Evolutionary conservation across 2,329 filamentous ascomycete genomes (phyloP).

Genomic region (Seiridium unicorne): DNA sequence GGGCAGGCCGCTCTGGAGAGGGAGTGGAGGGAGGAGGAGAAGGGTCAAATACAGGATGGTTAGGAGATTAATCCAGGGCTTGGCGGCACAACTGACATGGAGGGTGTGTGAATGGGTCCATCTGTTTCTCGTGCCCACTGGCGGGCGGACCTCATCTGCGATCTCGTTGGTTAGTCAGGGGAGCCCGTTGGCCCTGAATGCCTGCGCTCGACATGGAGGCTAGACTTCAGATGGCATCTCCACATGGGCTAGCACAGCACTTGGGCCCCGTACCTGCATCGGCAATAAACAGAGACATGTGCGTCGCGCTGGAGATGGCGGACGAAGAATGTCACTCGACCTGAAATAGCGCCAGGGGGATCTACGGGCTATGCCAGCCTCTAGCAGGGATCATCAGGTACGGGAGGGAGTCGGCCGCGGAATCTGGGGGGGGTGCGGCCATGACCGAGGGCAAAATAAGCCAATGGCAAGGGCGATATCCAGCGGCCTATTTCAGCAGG

Average conservation of each 20-base stretch:
- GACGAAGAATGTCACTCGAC: neutral
- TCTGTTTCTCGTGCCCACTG: slow-evolving; percentile 4
- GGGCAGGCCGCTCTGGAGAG: neutral
- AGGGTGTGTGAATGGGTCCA: slow-evolving; percentile 3
- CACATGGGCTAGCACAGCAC: neutral
- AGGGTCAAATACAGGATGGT: slow-evolving; percentile 2
- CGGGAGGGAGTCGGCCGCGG: neutral
- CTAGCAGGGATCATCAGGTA: slow-evolving; percentile 1
- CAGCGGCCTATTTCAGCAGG: no score
- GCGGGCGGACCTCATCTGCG: neutral
- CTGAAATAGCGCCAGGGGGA: slow-evolving; percentile 9
- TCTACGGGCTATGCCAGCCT: slow-evolving; percentile 6
- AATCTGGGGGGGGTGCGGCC: neutral
- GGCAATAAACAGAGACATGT: slow-evolving; percentile 6
- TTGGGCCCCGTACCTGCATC: slow-evolving; percentile 2
- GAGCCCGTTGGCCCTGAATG: neutral
- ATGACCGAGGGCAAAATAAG: neutral
- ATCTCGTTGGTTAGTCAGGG: neutral
- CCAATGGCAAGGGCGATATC: no score
- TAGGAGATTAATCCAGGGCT: slow-evolving; percentile 5
- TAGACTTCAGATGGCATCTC: slow-evolving; percentile 8
- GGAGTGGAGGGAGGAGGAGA: neutral
- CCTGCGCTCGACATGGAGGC: neutral
- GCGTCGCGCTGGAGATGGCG: neutral
- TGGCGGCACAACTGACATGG: neutral